Base-by-base conservation (phyloP, 1,284 basidiomycete species). In the Apiotrichum akiyoshidainum region DNA sequence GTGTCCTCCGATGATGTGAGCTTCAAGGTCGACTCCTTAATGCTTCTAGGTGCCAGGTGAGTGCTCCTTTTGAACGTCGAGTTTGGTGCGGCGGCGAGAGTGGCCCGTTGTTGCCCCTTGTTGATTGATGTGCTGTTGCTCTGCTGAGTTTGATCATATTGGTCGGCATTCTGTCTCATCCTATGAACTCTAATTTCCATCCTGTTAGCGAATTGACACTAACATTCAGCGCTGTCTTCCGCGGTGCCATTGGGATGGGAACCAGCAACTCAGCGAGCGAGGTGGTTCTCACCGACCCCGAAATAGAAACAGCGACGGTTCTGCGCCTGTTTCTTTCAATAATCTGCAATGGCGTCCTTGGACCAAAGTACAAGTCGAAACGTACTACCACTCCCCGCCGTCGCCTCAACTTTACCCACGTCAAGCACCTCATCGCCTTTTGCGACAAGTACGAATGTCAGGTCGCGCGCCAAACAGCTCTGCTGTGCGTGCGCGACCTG, bases 321-420 rank as follows among this genome's bases (percentile, higher is more conserved):
- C 12, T 57, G n/a, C 42, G 37, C 14, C n/a, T 42, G 22, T 57
- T 57, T 19, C 55, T 57, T 19, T 31, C 26, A 21, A 22, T 57
- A 9, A 17, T 42, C 7, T 31, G 42, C 19, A 33, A 16, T 10
- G 49, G 47, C 45, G 16, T 6, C 17, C 34, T n/a, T 16, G 19
- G 26, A 31, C 26, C 34, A 13, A 26, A 41, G 34, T 26, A 44
- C 16, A 47, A 55, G 37, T 14, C 31, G 35, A 14, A 14, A 6
- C 21, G 26, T 7, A 31, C 26, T 31, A 31, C 7, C 7, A 31
- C 26, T 31, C 26, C 26, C 26, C 26, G 26, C 26, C 26, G 3
- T 21, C n/a, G 16, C 16, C 41, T n/a, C 41, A 21, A 48, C 39
- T 10, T 55, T 19, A 31, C 26, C 26, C 26, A 31, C 17, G 16